Evolutionary conservation across 768 basidiomycete genomes (phyloP), one percentile per base, ranked within the genome.

Genomic region (Clitopilus hobsonii): DNA sequence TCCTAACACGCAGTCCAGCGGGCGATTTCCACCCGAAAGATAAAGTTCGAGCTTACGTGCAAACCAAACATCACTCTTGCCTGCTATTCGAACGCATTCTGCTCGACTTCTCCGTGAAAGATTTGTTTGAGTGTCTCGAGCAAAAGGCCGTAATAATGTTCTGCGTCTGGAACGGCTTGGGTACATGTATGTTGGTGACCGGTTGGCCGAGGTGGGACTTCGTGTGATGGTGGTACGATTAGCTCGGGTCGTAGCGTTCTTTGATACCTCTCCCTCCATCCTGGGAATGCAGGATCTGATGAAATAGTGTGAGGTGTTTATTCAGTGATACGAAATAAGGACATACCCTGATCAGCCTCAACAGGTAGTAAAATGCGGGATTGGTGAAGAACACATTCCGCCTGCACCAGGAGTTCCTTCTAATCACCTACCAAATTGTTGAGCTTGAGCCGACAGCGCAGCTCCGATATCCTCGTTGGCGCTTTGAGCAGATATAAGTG

Each of bases 71-170:
- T 86, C 54, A 79, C 80, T 38, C 96, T 79, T 76, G 95, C 81
- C 61, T 89, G 89, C 61, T 99, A 97, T 69, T 98, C 96, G 66
- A 95, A 98, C 3, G 76, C 80, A 38, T 76, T 73, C 59, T 88
- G 88, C 62, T 99, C 97, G 22, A 98, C 77, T 66, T 97, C 92
- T 59, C 89, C 90, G 64, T 95, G 94, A 60, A 98, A 97, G 45
- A 98, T 68, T 56, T 86, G 81, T 67, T 99, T 96, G 65, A 91
- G 92, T 3, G 89, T 85, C 56, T 88, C 89, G 14, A 99, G 78
- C 62, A 94, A 73, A 54, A 94, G 77, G 49, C 86, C 86, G 61
- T 98, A 98, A 61, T 84, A 91, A 60, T 89, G 84, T 25, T 79
- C 79, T 5, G 84, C 78, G 10, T 82, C 75, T 18, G 79, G 69